Base-by-base conservation (phyloP, 176 grass and related monocot species). In the Otatea glauca region DNA sequence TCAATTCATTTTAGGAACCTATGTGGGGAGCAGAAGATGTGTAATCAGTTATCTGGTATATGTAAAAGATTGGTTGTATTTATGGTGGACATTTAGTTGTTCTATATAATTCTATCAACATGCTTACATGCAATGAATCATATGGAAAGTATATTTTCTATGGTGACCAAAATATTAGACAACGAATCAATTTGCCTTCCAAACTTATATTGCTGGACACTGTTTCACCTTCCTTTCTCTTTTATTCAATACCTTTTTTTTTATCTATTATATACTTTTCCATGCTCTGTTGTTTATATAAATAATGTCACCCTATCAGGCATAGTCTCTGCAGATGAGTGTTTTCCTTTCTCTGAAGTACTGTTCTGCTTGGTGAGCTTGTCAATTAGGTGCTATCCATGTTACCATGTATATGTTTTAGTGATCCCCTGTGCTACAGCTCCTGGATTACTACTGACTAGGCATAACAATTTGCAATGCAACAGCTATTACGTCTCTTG, bases 41-140 rank as follows among this genome's bases (percentile, higher is more conserved):
- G 75, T 79, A 91, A 80, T 75, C 68, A 87, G 41, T 43, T 80
- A 44, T 53, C 51, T 87, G 60, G 60, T 87, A 80, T 78, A 84
- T 87, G 70, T 87, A 68, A 83, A 75, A 81, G 53, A 84, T 87
- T 91, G 69, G 43, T 83, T 91, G 69, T 80, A 91, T 17, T 79
- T 55, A 75, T 74, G 59, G 70, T 84, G 75, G 65, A 20, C 56
- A 21, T 69, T 80, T 61, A 84, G 51, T 70, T 86, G 24, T n/a
- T 60, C 58, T 77, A 70, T 81, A 82, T 86, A 72, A 16, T 47
- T 49, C 75, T 24, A 48, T 84, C 32, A 70, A 68, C 61, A 84
- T 80, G 32, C 9, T 23, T 64, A 62, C 61, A 84, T 80, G 23
- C 9, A 55, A 18, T 54, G 49, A 75, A 67, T 80, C 87, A 79